Base-by-base conservation (phyloP, 495 filamentous ascomycete species). In the Pyronema domesticum region DNA sequence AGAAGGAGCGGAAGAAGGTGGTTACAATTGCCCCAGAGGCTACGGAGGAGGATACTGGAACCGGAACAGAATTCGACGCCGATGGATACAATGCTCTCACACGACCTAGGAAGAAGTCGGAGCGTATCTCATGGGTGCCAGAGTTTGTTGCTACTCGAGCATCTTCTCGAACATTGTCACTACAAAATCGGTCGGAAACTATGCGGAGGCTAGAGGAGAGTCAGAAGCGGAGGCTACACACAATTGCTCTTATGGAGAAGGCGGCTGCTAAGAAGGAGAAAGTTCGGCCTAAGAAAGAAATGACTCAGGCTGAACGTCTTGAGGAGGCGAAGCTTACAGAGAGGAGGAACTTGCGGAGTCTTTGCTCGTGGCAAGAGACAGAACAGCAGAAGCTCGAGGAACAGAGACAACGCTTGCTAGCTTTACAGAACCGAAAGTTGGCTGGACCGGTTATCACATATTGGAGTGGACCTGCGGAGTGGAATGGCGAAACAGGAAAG, bases 301-400 rank as follows among this genome's bases (percentile, higher is more conserved):
- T 95, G 83, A 93, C 86, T 18, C 91, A 95, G 66, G 84, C 73
- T n/a, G 81, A 95, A 56, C 80, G 86, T 36, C 71, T 98, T 40
- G 79, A 77, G 10, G 85, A 94, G 66, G 91, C 89, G 18, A 87
- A 80, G 23, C 71, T 80, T 59, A 78, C 88, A 33, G 89, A 95
- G 67, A 80, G 80, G 67, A 71, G 77, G 55, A 98, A 95, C 61
- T 76, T 81, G 49, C 94, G 89, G 73, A 95, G 86, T 71, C 68
- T 98, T 60, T 94, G 87, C 61, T 76, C 83, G 39, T 98, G 91
- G 89, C 89, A 96, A 68, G 83, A 86, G 65, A 81, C 81, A 11
- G 91, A 98, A 70, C 85, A 84, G 70, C 76, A 78, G 61, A 78
- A 89, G 56, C 81, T 85, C 23, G 86, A 91, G 63, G 86, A 89